Evolutionary conservation across 2,329 filamentous ascomycete genomes (phyloP), one percentile per base, ranked within the genome.

Genomic region (Penicillium griseofulvum): DNA sequence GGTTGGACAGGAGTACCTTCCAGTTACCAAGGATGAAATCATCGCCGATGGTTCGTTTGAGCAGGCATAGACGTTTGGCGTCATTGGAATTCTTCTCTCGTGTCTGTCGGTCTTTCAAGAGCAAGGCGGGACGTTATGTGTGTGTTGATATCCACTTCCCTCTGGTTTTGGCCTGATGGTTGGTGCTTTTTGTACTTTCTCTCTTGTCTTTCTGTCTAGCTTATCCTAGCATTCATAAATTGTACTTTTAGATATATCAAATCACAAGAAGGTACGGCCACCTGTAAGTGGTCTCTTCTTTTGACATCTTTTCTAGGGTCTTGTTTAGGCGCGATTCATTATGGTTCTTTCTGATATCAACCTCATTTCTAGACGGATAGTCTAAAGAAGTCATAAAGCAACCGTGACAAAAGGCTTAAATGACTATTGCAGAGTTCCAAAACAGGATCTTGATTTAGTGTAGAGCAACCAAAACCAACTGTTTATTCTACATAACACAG

Each of bases 1-100:
- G 37, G 74, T 76, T 29, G 66, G 66, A 33, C 61, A 68, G 57
- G 71, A 71, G 59, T 52, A 44, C 7, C 36, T 57, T 26, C 51
- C 56, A 5, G 54, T 34, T 17, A 39, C 55, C 34, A 26, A 11
- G 16, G 49, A 57, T 5, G 63, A 70, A 17, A 49, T 69, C 12
- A 53, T 72, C 34, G 66, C 65, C 10, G 34, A 52, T 52, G 56
- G 49, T 26, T 37, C 45, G 44, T 50, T 55, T 36, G 44, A 49
- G 37, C 47, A 57, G 42, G 47, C 42, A n/a, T 58, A 58, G 38
- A 46, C 8, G 19, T 12, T 33, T 38, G 28, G 24, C 31, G 31
- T 36, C 33, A 14, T 31, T 38, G 17, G 19, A 28, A 5, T 57
- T 44, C 31, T 31, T 46, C 19, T 50, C 43, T 44, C 12, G 24